Evolutionary conservation across 2,329 filamentous ascomycete genomes (phyloP).

Genomic region (Aspergillus piperis): DNA sequence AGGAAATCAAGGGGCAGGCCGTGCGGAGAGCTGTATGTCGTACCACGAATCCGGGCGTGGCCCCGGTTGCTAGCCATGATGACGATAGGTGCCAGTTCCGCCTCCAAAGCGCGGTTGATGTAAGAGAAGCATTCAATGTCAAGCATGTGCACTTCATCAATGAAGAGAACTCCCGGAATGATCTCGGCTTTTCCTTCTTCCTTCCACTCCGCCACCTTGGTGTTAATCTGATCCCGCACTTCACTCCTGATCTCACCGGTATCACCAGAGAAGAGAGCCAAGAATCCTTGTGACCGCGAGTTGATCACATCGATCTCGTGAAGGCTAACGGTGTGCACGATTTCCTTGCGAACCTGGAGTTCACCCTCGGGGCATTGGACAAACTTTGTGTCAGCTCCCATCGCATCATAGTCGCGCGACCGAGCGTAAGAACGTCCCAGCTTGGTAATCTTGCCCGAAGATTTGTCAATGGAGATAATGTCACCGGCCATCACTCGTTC

Average conservation of each 20-base stretch:
- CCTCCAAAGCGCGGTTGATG: slow-evolving; percentile 94
- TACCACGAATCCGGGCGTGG: slow-evolving; percentile 86
- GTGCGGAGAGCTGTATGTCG: slow-evolving; percentile 89
- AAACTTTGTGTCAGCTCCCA: slow-evolving; percentile 98
- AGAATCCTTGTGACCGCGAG: slow-evolving; percentile 95
- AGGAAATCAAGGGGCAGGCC: slow-evolving; percentile 94
- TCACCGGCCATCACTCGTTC: slow-evolving; percentile 98
- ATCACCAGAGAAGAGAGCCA: slow-evolving; percentile 95
- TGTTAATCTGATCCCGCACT: slow-evolving; percentile 98
- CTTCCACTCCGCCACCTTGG: slow-evolving; percentile 98
- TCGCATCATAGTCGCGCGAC: slow-evolving; percentile 96
- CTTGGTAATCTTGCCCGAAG: slow-evolving; percentile 96
- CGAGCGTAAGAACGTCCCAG: slow-evolving; percentile 91
- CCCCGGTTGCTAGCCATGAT: slow-evolving; percentile 99
- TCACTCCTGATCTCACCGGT: slow-evolving; percentile 97
- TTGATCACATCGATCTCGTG: slow-evolving; percentile 99
- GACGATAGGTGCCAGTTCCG: slow-evolving; percentile 91
- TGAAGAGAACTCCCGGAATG: slow-evolving; percentile 93
- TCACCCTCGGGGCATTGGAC: slow-evolving; percentile 97
- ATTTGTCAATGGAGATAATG: slow-evolving; percentile 98
- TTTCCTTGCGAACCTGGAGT: slow-evolving; percentile 94
- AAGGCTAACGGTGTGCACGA: slow-evolving; percentile 92
- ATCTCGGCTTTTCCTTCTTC: slow-evolving; percentile 99
- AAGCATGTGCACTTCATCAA: slow-evolving; percentile 99
- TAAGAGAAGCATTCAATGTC: slow-evolving; percentile 99